Base-by-base conservation (phyloP, 495 filamentous ascomycete species). In the Podospora comata region DNA sequence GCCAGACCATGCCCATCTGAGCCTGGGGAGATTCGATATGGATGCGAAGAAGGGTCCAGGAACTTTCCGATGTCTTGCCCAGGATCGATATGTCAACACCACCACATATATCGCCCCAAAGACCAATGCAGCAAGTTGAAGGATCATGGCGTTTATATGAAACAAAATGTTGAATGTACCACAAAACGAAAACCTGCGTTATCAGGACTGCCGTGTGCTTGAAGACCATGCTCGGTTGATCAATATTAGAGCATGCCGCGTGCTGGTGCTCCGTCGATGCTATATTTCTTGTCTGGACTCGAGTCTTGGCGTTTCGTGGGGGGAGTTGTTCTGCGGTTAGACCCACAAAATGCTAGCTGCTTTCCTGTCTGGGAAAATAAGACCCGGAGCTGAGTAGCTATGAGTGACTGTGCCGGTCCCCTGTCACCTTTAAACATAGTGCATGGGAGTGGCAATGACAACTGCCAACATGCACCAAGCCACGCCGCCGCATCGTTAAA, bases 21-120 rank as follows among this genome's bases (percentile, higher is more conserved):
- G 62, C 9, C 65, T 60, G 2, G 56, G 62, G 27, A 67, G 34
- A 56, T 71, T 71, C 15, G 65, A 56, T 23, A 67, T 39, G 7
- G 69, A 62, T 4, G 69, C 69, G 18, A 65, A 11, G 34, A 63
- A 61, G 34, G 69, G 69, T 11, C 65, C 69, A 15, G 69, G 69
- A 18, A 71, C 30, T 57, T 68, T 53, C 3, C 39, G 11, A 6
- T 64, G 65, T 62, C 28, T 65, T 15, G 26, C 39, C 65, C 62
- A 71, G 5, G 62, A 67, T 5, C 57, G 23, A 27, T 23, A 65
- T 30, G 20, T 53, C 13, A 48, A 57, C 0, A 59, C 48, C 54
- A 60, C 16, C 61, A 65, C 16, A 20, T 11, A 39, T 23, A 63
- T 39, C n/a, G 7, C 5, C 9, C 27, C 30, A 23, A 63, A 7